These are phyloP conservation scores for Gaertneriomyces sp. DNA, from an alignment of 192 early-diverging fungal species.

Conservation along the genomic window DNA sequence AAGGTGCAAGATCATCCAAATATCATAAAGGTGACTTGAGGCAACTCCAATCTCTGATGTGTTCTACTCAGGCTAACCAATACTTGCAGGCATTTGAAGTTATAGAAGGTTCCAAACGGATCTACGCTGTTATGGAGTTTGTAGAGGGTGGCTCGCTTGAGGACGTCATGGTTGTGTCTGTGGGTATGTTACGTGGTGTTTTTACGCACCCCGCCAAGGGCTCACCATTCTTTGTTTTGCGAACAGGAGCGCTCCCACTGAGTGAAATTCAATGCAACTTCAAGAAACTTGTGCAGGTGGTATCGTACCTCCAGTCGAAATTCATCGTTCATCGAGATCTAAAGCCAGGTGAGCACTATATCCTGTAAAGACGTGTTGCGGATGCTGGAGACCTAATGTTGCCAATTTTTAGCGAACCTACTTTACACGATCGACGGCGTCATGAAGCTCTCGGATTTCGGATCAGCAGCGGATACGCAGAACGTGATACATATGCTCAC, in stretches of 20 bases:
- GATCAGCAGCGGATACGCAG: constrained; percentile 22
- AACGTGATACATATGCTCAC: constrained; percentile 24
- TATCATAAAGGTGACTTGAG: constrained; percentile 10
- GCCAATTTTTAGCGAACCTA: constrained; percentile 7
- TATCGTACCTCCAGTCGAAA: constrained; percentile 7
- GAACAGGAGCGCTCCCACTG: constrained; percentile 9
- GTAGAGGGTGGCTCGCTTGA: constrained; percentile 13
- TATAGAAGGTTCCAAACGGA: constrained; percentile 10
- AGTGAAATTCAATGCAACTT: constrained; percentile 22
- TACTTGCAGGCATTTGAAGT: constrained; percentile 6
- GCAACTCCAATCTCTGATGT: background rate
- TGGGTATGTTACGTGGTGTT: background rate
- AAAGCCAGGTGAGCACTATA: constrained; percentile 11
- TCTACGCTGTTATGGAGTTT: constrained; percentile 19
- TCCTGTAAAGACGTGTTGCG: background rate
- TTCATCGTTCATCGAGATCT: constrained; percentile 19
- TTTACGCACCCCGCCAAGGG: background rate
- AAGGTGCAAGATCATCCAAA: constrained; percentile 15
- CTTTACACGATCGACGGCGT: constrained; percentile 8
- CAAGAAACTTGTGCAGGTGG: constrained; percentile 6
- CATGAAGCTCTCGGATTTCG: constrained; percentile 23
- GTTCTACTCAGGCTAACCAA: background rate
- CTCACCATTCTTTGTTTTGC: background rate
- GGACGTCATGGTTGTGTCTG: constrained; percentile 16
- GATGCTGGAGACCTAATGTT: background rate